Percentiles rank a stretch among this genome's conserved stretches.
These are phyloP conservation scores for Immersiella caudata DNA, from an alignment of 495 filamentous ascomycete genomes.

Conservation along the genomic window DNA sequence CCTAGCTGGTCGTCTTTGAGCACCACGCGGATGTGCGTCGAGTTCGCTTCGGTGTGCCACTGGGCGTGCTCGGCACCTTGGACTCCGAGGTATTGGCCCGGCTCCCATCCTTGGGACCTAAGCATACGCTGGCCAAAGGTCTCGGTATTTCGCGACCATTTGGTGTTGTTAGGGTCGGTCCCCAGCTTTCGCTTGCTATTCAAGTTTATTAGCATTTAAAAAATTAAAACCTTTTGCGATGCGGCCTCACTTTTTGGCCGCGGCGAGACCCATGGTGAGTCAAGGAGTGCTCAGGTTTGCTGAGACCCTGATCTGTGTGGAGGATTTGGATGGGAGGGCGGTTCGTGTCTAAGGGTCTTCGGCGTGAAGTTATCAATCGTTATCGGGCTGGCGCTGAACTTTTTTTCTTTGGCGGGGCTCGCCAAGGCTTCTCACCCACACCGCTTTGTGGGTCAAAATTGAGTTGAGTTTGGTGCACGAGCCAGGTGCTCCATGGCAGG, in stretches of 20 bases:
- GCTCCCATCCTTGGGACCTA: constrained; percentile 84
- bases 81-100: constrained; percentile 77
- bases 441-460: constrained; percentile 23
- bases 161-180: constrained; percentile 89
- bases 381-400: constrained; percentile 7
- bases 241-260: constrained; percentile 64
- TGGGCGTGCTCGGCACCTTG: constrained; percentile 71
- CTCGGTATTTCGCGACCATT: constrained; percentile 79
- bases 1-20: constrained; percentile 90
- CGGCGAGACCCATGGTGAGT: constrained; percentile 71
- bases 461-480: not conserved
- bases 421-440: constrained; percentile 25
- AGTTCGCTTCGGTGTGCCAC: constrained; percentile 72
- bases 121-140: constrained; percentile 87
- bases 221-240: constrained; percentile 9
- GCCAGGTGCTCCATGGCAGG: not conserved
- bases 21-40: constrained; percentile 74
- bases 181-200: constrained; percentile 78
- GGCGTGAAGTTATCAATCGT: constrained; percentile 7
- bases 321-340: constrained; percentile 6
- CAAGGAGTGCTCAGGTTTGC: constrained; percentile 21
- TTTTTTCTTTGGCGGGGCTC: constrained; percentile 9
- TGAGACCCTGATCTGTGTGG: constrained; percentile 21
- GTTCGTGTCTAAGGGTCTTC: not conserved
- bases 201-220: constrained; percentile 24